Percentiles rank a stretch among this genome's conserved stretches.
Evolutionary conservation across 2,329 filamentous ascomycete genomes (phyloP).

Genomic region (Colletotrichum sidae): DNA sequence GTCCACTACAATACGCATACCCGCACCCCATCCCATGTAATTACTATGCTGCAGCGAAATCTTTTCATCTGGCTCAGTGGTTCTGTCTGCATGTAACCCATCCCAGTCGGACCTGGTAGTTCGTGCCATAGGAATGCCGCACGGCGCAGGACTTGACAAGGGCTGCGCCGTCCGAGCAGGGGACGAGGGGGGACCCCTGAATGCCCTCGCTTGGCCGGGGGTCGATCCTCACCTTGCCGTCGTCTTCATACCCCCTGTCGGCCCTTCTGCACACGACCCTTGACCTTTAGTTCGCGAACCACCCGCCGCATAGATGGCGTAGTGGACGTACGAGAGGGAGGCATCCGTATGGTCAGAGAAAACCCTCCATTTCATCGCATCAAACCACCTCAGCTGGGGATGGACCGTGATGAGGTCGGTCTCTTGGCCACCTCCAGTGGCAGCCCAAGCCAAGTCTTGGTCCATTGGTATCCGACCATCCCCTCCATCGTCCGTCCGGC

Average conservation of each 20-base stretch:
- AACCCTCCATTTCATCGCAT: background rate
- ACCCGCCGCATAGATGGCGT: background rate
- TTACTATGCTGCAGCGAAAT: background rate
- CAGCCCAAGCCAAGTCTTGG: background rate
- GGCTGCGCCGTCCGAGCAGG: slow-evolving; percentile 1
- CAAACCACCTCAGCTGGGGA: slow-evolving; percentile 3
- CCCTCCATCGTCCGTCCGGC: slow-evolving; percentile 1
- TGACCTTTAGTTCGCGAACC: slow-evolving; percentile 14
- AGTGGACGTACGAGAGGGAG: background rate
- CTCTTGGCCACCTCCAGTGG: background rate
- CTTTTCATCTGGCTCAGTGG: background rate
- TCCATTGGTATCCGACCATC: slow-evolving; percentile 15
- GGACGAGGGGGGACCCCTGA: slow-evolving; percentile 5
- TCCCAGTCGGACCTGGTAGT: slow-evolving; percentile 4
- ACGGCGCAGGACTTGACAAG: slow-evolving; percentile 10
- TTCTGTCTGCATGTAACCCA: slow-evolving; percentile 8
- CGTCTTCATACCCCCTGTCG: background rate
- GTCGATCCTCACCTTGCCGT: slow-evolving; percentile 1
- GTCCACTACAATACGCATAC: no score
- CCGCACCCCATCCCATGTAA: no score
- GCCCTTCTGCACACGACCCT: slow-evolving; percentile 13
- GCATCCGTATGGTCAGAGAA: no score
- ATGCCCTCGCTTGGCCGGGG: background rate
- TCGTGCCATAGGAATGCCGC: slow-evolving; percentile 2
- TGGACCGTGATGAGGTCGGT: slow-evolving; percentile 2